Conservation (phyloP, 371 early-diverging fungal species). For the Homolaphlyctis polyrhiza region DNA sequence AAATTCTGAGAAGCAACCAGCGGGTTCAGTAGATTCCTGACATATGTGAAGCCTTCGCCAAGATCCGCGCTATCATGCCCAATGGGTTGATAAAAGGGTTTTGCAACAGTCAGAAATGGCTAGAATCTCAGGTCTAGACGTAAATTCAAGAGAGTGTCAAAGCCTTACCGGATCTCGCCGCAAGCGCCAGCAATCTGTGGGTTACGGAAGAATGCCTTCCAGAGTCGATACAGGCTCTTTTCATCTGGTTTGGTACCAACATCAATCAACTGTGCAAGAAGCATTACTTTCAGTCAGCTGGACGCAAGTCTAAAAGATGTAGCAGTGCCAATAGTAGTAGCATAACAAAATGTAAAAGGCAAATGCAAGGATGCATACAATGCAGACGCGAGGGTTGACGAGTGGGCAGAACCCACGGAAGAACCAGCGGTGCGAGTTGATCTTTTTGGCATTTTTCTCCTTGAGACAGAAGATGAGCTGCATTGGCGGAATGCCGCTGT, state of each 20-base stretch:
- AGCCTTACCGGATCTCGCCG: conserved; percentile 43
- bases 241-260: conserved; percentile 88
- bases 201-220: conserved; percentile 54
- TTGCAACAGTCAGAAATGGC: too few species aligned
- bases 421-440: conserved; percentile 82
- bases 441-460: conserved; percentile 83
- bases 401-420: conserved; percentile 69
- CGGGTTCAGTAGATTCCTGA: conserved; percentile 67
- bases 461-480: conserved; percentile 80
- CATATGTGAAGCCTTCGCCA: conserved; percentile 47
- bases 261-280: conserved; percentile 51
- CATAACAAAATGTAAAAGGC: too few species aligned
- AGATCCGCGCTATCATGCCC: conserved; percentile 35
- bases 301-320: too few species aligned
- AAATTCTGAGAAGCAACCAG: conserved; percentile 86
- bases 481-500: conserved; percentile 29
- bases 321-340: too few species aligned
- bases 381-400: conserved; percentile 67
- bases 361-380: conserved; percentile 18
- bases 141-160: too few species aligned
- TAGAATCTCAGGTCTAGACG: too few species aligned
- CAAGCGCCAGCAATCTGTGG: conserved; percentile 67
- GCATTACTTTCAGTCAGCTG: not conserved
- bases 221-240: conserved; percentile 77
- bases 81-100: too few species aligned